A percentile compares a stretch with the other conserved stretches of the same genome.
phyloP scores from a whole-genome alignment of 177 flowering plant species.

The Vitis hybrid region DNA sequence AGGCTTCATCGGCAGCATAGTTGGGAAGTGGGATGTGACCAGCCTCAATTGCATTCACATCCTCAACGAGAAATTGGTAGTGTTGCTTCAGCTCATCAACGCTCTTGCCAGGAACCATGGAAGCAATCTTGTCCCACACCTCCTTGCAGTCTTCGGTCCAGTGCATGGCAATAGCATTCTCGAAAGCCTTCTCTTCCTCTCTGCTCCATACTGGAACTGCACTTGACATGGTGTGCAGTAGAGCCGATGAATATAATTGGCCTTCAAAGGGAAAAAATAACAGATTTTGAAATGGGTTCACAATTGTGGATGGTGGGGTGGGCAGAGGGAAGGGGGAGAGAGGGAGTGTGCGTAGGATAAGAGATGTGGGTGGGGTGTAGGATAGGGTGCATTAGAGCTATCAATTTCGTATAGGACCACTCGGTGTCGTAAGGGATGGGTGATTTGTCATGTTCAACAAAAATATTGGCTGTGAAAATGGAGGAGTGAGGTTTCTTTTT shows the following conservation, averaged over 20 bases:
- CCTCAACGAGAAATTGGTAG: slow-evolving; percentile 54
- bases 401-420: slow-evolving; percentile 39
- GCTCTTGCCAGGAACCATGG: slow-evolving; percentile 54
- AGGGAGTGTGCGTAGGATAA: slow-evolving; percentile 19
- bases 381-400: slow-evolving; percentile 22
- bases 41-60: slow-evolving; percentile 68
- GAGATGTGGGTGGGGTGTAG: slow-evolving; percentile 8
- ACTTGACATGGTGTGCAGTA: slow-evolving; percentile 12
- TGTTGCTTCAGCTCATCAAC: slow-evolving; percentile 60
- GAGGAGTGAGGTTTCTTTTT: too few species aligned
- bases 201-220: slow-evolving; percentile 51
- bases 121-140: slow-evolving; percentile 63
- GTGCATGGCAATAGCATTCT: slow-evolving; percentile 64
- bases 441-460: slow-evolving; percentile 27
- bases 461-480: background rate
- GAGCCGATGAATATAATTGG: background rate
- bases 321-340: background rate
- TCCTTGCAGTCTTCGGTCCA: slow-evolving; percentile 35
- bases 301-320: background rate
- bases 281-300: background rate
- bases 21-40: slow-evolving; percentile 66
- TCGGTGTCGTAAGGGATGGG: slow-evolving; percentile 31
- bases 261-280: too few species aligned
- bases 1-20: slow-evolving; percentile 42
- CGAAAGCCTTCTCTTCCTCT: slow-evolving; percentile 83